Percentiles rank a stretch among this genome's conserved stretches.
Evolutionary conservation across 2,329 filamentous ascomycete genomes (phyloP).

Genomic region (Botrytis fragariae): DNA sequence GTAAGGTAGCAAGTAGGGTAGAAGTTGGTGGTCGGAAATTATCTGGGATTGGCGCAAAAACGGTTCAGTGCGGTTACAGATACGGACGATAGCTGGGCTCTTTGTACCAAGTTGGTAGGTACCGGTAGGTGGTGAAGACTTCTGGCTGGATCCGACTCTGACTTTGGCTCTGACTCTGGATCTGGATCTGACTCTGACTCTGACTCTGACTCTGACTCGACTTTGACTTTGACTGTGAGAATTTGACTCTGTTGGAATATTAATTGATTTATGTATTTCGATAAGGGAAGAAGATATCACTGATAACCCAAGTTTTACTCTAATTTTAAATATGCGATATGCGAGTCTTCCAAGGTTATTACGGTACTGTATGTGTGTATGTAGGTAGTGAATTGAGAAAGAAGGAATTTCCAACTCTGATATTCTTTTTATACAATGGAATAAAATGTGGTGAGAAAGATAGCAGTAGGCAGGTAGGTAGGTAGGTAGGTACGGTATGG

Average conservation of each 20-base stretch:
- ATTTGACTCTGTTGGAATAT: not conserved
- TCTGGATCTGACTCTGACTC: not conserved
- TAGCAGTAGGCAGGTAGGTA: not conserved
- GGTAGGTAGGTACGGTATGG: not conserved
- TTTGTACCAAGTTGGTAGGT: not conserved
- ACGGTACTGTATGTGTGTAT: not conserved
- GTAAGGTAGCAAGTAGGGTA: no score
- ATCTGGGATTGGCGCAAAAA: conserved; percentile 10
- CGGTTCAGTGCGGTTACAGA: conserved; percentile 9
- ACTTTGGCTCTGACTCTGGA: not conserved
- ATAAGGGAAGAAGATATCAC: not conserved
- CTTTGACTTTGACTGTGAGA: not conserved
- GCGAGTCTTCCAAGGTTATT: not conserved
- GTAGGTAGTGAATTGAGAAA: not conserved
- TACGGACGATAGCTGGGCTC: not conserved
- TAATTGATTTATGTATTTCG: not conserved
- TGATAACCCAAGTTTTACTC: not conserved
- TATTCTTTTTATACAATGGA: not conserved
- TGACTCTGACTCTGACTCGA: not conserved
- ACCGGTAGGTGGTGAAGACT: not conserved
- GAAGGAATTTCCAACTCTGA: not conserved
- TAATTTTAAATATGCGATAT: not conserved
- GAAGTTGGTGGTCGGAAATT: conserved; percentile 16
- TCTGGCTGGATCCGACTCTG: not conserved
- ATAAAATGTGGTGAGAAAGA: not conserved